Percentiles rank a stretch among this genome's conserved stretches.
Evolutionary conservation across 2,329 filamentous ascomycete genomes (phyloP).

Genomic region (Fusarium torreyae): DNA sequence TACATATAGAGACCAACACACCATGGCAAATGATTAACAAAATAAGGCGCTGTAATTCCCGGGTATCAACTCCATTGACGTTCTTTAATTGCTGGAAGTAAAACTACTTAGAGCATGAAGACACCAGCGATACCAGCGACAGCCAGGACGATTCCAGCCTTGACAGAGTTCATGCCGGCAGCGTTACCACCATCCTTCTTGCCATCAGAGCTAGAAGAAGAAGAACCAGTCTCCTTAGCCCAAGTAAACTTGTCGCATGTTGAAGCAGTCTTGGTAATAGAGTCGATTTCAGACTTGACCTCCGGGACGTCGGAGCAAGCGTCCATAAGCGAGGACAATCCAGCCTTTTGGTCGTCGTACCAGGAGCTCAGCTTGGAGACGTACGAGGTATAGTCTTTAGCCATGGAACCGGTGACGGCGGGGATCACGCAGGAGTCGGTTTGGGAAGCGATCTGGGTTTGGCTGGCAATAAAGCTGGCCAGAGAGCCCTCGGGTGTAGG

Average conservation of each 20-base stretch:
- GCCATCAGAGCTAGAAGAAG: slow-evolving; percentile 10
- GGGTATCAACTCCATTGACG: neutral
- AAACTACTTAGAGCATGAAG: slow-evolving; percentile 27
- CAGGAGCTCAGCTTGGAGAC: slow-evolving; percentile 43
- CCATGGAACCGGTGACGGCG: slow-evolving; percentile 48
- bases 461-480: slow-evolving; percentile 34
- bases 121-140: slow-evolving; percentile 36
- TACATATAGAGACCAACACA: slow-evolving; percentile 1
- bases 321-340: slow-evolving; percentile 39
- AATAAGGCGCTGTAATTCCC: neutral
- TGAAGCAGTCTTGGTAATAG: neutral
- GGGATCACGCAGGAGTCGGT: slow-evolving; percentile 49
- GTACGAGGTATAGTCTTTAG: slow-evolving; percentile 48
- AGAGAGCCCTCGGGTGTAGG: slow-evolving; percentile 43
- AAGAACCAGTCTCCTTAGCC: slow-evolving; percentile 27
- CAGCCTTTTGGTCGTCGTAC: slow-evolving; percentile 37
- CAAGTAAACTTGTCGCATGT: slow-evolving; percentile 30
- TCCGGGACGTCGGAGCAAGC: slow-evolving; percentile 52
- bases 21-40: slow-evolving; percentile 7
- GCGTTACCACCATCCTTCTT: slow-evolving; percentile 14
- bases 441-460: slow-evolving; percentile 39
- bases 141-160: slow-evolving; percentile 18
- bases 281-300: slow-evolving; percentile 24
- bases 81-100: too few relatives aligned
- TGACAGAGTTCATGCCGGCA: slow-evolving; percentile 26